Base-by-base conservation (phyloP, 1,284 basidiomycete genomes). In the Takashimella tepidaria region DNA sequence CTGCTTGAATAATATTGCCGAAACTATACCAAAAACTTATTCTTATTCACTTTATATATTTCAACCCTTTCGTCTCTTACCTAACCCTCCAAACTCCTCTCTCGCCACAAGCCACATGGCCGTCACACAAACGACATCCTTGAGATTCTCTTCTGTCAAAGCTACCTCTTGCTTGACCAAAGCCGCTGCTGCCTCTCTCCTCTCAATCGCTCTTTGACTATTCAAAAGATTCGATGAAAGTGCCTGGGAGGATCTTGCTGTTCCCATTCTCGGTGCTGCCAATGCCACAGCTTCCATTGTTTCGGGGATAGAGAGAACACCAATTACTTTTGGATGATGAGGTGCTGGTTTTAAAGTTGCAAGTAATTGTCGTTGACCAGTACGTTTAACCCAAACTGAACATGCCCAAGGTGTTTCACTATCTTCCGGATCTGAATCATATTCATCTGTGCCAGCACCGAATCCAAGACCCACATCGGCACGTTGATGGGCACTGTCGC, bases 361-460 rank as follows among this genome's bases (percentile, higher is more conserved):
- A 11, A 81, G 62, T 20, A 69, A 54, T 48, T 69, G 66, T 19
- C 65, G 54, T 26, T 67, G 59, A 4, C 64, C 66, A 20, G 67
- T 72, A 20, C 59, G 60, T 57, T 70, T 69, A 26, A 74, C 66
- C 47, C 77, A 76, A 1, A 80, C 73, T 11, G 76, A 68, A 69
- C 93, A 98, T 42, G 85, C 83, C 93, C 93, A 98, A 0, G 92
- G 89, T 24, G 89, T 92, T 75, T 97, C 93, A 45, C 87, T 89
- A 72, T 98, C 93, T 72, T 98, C 93, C 0, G 92, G 89, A 64
- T 97, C 92, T 56, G 86, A 89, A 49, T 91, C 77, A 27, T 74
- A 44, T 11, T 50, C 31, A 43, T 45, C 49, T 25, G 20, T 10
- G 4, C 40, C 24, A 23, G 37, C 4, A 4, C 23, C 40, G 16